These are phyloP conservation scores for Phanerochaete carnosa DNA, from an alignment of 768 basidiomycete genomes.

Conservation along the genomic window DNA sequence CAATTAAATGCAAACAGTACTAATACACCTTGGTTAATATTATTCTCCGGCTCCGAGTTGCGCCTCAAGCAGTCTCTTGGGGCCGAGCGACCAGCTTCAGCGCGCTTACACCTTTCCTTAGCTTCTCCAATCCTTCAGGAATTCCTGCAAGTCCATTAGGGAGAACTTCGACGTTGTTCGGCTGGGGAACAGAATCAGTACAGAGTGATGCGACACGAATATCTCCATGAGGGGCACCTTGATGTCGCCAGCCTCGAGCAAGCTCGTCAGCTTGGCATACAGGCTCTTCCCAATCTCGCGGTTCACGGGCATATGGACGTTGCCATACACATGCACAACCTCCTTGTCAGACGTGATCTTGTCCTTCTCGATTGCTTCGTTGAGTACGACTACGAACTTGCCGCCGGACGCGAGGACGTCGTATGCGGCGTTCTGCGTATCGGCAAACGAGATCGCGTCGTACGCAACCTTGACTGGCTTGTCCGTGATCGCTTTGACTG, in stretches of 20 bases:
- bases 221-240: conserved; percentile 14
- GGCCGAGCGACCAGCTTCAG: conserved; percentile 43
- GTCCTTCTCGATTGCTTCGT: conserved; percentile 8
- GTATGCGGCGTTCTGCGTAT: conserved; percentile 20
- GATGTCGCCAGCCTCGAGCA: conserved; percentile 17
- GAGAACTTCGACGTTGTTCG: conserved; percentile 40
- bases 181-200: conserved; percentile 26
- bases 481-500: conserved; percentile 13
- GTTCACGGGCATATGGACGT: conserved; percentile 4
- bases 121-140: conserved; percentile 31
- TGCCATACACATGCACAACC: conserved; percentile 38
- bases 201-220: neutral
- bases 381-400: conserved; percentile 15
- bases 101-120: conserved; percentile 39
- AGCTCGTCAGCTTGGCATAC: conserved; percentile 13
- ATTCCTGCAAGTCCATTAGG: conserved; percentile 39
- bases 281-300: conserved; percentile 15
- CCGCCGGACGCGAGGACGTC: conserved; percentile 22
- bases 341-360: conserved; percentile 38
- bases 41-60: too few relatives aligned
- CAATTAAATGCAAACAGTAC: neutral
- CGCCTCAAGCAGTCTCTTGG: conserved; percentile 25
- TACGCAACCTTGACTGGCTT: conserved; percentile 22
- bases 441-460: conserved; percentile 20
- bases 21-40: neutral